Percentiles rank a stretch among this genome's conserved stretches.
Conservation (phyloP, 305 asterid species). For the Fraxinus baroniana region DNA sequence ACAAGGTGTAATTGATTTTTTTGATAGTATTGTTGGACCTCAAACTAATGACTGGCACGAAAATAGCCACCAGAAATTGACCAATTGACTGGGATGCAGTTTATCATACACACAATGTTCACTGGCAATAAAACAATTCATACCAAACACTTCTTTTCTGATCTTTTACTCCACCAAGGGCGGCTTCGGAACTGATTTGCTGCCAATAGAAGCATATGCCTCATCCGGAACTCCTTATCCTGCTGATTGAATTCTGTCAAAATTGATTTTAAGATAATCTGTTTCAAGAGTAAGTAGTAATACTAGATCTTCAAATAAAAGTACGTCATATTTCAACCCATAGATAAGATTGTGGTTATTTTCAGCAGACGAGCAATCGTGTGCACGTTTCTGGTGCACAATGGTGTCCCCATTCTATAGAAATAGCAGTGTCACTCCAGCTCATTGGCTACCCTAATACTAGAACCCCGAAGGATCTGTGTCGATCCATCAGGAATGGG, state of each 20-base stretch:
- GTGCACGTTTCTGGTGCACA: background rate
- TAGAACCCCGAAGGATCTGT: background rate
- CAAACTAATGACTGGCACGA: conserved; percentile 23
- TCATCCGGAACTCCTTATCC: conserved; percentile 34
- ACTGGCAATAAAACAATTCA: conserved; percentile 28
- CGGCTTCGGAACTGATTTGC: conserved; percentile 32
- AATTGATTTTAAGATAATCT: background rate
- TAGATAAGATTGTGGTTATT: background rate
- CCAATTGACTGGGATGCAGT: conserved; percentile 24
- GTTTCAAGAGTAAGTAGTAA: background rate
- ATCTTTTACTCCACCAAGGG: conserved; percentile 37
- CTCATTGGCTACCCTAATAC: background rate
- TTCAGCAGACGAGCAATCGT: background rate
- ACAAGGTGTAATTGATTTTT: background rate
- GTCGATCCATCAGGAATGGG: background rate
- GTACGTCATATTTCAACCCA: background rate
- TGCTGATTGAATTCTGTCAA: conserved; percentile 10
- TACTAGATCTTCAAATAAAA: background rate
- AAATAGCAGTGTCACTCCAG: background rate
- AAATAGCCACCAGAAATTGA: conserved; percentile 30
- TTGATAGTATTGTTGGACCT: background rate
- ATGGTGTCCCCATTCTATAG: background rate
- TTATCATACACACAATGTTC: conserved; percentile 24
- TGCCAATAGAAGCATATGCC: conserved; percentile 35
- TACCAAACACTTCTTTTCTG: conserved; percentile 38